Evolutionary conservation across 1,284 basidiomycete species (phyloP).

Genomic region (Rhodotorula sp.): DNA sequence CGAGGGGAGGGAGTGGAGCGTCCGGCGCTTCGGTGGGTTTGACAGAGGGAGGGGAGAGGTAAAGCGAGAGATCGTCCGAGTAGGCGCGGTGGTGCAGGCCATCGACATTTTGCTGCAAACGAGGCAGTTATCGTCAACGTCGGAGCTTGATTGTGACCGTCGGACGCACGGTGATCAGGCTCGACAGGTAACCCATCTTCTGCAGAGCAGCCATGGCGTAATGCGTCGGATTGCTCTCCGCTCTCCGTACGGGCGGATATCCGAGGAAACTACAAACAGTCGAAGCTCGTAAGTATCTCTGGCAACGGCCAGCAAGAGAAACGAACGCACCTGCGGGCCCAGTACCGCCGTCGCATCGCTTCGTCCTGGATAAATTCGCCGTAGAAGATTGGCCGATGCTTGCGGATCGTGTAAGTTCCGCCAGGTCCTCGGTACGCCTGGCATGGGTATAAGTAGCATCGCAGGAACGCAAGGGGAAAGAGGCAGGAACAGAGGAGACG

Average conservation of each 20-base stretch:
- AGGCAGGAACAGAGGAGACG: too few relatives aligned
- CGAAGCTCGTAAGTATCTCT: neutral
- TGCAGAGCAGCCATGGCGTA: slow-evolving; percentile 78
- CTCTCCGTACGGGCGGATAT: slow-evolving; percentile 54
- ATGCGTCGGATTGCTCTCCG: slow-evolving; percentile 81
- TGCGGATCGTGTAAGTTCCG: slow-evolving; percentile 41
- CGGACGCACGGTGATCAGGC: slow-evolving; percentile 70
- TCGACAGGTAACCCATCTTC: slow-evolving; percentile 59
- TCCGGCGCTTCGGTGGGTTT: slow-evolving; percentile 43
- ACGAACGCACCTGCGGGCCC: slow-evolving; percentile 27
- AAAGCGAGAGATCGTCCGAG: slow-evolving; percentile 21
- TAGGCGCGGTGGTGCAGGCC: slow-evolving; percentile 47
- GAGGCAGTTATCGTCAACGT: neutral
- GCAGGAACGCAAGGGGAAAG: slow-evolving; percentile 1
- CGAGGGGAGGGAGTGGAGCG: slow-evolving; percentile 49
- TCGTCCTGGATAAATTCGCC: slow-evolving; percentile 40
- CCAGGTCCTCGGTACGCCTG: slow-evolving; percentile 40
- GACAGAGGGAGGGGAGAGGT: slow-evolving; percentile 26
- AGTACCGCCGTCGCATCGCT: slow-evolving; percentile 30
- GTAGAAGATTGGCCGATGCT: slow-evolving; percentile 44
- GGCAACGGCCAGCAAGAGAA: neutral
- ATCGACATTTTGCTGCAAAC: slow-evolving; percentile 58
- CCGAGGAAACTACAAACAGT: neutral
- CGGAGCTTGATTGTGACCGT: neutral
- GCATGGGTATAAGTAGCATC: neutral